Evolutionary conservation across 164 flowering plant genomes (phyloP).

Genomic region (Warburgia ugandensis): DNA sequence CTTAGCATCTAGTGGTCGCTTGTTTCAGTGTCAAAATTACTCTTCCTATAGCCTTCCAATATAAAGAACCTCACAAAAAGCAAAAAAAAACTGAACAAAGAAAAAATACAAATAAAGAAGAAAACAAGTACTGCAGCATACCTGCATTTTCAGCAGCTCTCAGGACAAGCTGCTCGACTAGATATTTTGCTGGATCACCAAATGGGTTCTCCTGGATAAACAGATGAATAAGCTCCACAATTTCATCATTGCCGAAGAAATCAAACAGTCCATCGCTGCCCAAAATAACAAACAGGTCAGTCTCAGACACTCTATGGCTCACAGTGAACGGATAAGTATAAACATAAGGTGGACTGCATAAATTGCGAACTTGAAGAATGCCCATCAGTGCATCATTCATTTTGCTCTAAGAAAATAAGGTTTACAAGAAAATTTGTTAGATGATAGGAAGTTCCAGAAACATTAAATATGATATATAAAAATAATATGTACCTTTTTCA

Average conservation of each 20-base stretch:
- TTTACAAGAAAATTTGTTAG: background rate
- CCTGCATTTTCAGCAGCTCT: slow-evolving; percentile 27
- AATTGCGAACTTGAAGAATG: slow-evolving; percentile 25
- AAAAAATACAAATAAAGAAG: background rate
- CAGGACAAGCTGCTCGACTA: slow-evolving; percentile 23
- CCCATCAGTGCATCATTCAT: slow-evolving; percentile 29
- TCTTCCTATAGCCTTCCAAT: background rate
- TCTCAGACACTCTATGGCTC: slow-evolving; percentile 16
- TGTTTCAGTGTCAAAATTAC: no score
- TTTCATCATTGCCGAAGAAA: slow-evolving; percentile 26
- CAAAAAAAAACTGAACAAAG: background rate
- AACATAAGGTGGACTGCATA: slow-evolving; percentile 25
- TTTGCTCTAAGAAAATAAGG: slow-evolving; percentile 8
- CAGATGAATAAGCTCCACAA: slow-evolving; percentile 18
- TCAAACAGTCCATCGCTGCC: slow-evolving; percentile 30
- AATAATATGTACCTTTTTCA: slow-evolving; percentile 17
- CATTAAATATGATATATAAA: background rate
- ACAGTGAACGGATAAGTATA: slow-evolving; percentile 19
- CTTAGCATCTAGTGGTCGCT: no score
- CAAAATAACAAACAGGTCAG: slow-evolving; percentile 20
- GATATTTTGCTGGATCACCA: slow-evolving; percentile 27
- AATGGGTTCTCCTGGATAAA: slow-evolving; percentile 19
- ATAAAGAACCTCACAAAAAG: background rate
- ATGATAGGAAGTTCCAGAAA: background rate
- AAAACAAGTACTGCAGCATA: background rate